Percentiles rank a stretch among this genome's conserved stretches.
phyloP scores from a whole-genome alignment of 2,329 filamentous ascomycete genomes.

The Penicillium hesseltinei region DNA sequence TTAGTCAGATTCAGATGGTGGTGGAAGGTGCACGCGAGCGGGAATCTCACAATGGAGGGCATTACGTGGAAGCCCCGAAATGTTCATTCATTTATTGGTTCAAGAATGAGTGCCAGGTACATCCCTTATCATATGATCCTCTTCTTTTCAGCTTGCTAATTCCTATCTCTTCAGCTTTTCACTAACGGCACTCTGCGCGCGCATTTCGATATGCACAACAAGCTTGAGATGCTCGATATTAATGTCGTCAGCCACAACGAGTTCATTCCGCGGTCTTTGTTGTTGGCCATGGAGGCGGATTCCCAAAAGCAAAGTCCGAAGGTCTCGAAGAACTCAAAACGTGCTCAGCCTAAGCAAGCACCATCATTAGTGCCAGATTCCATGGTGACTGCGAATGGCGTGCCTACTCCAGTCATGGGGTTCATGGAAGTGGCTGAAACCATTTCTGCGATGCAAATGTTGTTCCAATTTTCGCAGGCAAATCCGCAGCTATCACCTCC shows the following conservation, averaged over 20 bases:
- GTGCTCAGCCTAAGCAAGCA: slow-evolving; percentile 49
- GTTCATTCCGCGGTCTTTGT: slow-evolving; percentile 68
- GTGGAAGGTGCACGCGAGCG: slow-evolving; percentile 67
- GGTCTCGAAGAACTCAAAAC: slow-evolving; percentile 56
- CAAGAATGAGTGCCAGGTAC: slow-evolving; percentile 75
- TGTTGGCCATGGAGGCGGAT: slow-evolving; percentile 51
- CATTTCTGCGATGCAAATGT: slow-evolving; percentile 61
- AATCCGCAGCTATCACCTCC: slow-evolving; percentile 53
- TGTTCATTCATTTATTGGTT: slow-evolving; percentile 89
- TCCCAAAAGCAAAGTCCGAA: slow-evolving; percentile 60
- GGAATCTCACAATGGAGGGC: slow-evolving; percentile 60
- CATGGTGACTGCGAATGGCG: slow-evolving; percentile 51
- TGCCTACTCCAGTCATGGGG: slow-evolving; percentile 56
- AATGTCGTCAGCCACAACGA: slow-evolving; percentile 74
- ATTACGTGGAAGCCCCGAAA: slow-evolving; percentile 72
- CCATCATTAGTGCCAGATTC: slow-evolving; percentile 45
- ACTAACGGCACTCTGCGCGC: slow-evolving; percentile 74
- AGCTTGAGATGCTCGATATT: slow-evolving; percentile 83
- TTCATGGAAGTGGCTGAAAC: slow-evolving; percentile 67
- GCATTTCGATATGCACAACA: slow-evolving; percentile 74
- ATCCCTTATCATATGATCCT: slow-evolving; percentile 31
- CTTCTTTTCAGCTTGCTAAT: background rate
- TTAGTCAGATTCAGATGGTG: slow-evolving; percentile 80
- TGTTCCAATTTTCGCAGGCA: slow-evolving; percentile 58
- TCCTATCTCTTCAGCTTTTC: slow-evolving; percentile 57